Base-by-base conservation (phyloP, 139 green algal species). In the Pedinophyceae sp. region DNA sequence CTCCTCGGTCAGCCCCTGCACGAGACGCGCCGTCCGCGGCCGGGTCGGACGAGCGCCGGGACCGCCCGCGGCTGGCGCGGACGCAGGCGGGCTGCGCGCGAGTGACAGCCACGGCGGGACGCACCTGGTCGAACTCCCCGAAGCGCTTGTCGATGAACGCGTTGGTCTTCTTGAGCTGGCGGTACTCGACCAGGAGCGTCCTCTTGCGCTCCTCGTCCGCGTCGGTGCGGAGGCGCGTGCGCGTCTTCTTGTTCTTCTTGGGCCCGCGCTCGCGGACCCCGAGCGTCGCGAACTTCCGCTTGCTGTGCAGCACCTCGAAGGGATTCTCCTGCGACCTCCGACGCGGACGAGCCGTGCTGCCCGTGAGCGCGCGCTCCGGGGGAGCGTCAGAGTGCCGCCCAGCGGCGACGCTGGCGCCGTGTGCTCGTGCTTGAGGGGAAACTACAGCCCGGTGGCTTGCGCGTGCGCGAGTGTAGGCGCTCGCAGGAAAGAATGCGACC, bases 111-210 rank as follows among this genome's bases (percentile, higher is more conserved):
- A n/a, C n/a, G n/a, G n/a, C n/a, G n/a, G n/a, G n/a, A n/a, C n/a
- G n/a, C n/a, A n/a, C n/a, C n/a, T 7, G 10, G 34, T 43, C 34
- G 10, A 13, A 7, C 34, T 43, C 34, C 41, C 89, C 89, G 51
- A 97, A 93, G 16, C 89, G 87, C 16, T 76, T 63, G 69, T 97
- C 89, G 1, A 95, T 62, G 55, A 97, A 97, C 1, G 67, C 73
- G 58, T 97, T 97, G 25, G 76, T 64, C 48, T 88, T 94, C 24
- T 75, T 73, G 20, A 85, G 61, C 69, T 82, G 70, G 22, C 71
- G 70, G 62, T 93, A 95, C 68, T 97, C 89, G 16, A 93, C 77
- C 25, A 97, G 70, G 39, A 97, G 58, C 18, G 82, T 96, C 58
- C 81, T 77, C 60, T 90, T 86, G 22, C 86, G 67, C 83, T 91